phyloP scores from a whole-genome alignment of 805 yeast species.

The Candida tammaniensis region DNA sequence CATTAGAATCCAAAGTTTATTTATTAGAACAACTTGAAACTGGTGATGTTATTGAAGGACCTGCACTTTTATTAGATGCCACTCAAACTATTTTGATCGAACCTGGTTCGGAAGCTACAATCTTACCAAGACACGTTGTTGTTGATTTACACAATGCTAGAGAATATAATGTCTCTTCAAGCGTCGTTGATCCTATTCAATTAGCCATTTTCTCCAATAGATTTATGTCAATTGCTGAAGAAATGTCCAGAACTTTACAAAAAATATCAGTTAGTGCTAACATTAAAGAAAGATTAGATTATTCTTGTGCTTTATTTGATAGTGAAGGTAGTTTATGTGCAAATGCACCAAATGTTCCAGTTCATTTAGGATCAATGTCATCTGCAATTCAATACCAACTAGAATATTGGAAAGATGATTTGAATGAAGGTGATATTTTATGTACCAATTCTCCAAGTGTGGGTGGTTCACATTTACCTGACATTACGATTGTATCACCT shows the following conservation, averaged over 20 bases:
- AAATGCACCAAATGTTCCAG: conserved; percentile 88
- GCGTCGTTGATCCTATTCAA: conserved; percentile 59
- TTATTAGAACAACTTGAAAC: conserved; percentile 48
- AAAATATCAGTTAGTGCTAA: conserved; percentile 81
- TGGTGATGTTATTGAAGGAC: conserved; percentile 46
- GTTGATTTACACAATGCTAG: conserved; percentile 30
- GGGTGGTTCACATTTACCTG: conserved; percentile 87
- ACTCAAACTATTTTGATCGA: conserved; percentile 79
- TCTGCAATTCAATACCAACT: conserved; percentile 72
- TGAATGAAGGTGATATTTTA: conserved; percentile 71
- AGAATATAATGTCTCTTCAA: conserved; percentile 10
- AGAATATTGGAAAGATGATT: conserved; percentile 57
- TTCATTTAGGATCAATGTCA: conserved; percentile 84
- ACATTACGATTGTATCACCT: conserved; percentile 31
- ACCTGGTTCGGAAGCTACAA: conserved; percentile 56
- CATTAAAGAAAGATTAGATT: conserved; percentile 80
- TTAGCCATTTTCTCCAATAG: conserved; percentile 78
- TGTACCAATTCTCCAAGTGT: conserved; percentile 79
- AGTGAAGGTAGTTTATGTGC: conserved; percentile 75
- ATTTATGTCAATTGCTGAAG: conserved; percentile 89
- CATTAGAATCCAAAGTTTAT: conserved; percentile 43
- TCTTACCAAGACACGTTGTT: conserved; percentile 58
- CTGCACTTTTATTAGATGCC: conserved; percentile 59
- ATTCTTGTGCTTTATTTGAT: conserved; percentile 81
- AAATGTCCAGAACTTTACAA: conserved; percentile 79